Percentiles rank a stretch among this genome's conserved stretches.
phyloP scores from a whole-genome alignment of 2,329 filamentous ascomycete genomes.

The Ustulina deusta region DNA sequence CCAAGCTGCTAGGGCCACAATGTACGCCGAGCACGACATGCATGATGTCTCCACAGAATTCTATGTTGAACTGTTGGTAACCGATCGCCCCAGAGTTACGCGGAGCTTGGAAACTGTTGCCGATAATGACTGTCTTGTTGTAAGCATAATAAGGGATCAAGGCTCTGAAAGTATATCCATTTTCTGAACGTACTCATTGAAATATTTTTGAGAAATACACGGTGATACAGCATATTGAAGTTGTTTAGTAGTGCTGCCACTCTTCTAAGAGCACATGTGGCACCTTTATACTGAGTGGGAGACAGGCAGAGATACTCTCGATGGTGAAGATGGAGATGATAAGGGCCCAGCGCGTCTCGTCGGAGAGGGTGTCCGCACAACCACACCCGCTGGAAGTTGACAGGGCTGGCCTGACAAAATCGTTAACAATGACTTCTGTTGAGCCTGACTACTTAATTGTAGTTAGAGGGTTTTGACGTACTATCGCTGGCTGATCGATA shows the following conservation, averaged over 20 bases:
- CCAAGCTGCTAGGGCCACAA: neutral
- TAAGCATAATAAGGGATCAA: neutral
- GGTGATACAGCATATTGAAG: too few species aligned
- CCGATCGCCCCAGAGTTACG: neutral
- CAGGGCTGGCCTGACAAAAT: neutral
- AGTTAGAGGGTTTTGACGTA: neutral
- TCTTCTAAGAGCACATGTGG: too few species aligned
- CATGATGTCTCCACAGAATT: neutral
- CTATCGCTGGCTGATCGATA: neutral
- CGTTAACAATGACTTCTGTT: neutral
- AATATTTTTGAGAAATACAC: too few species aligned
- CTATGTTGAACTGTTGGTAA: neutral
- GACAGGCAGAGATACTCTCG: neutral
- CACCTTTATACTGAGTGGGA: neutral
- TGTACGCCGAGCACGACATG: neutral
- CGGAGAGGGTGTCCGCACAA: slow-evolving; percentile 22
- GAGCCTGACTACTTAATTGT: neutral
- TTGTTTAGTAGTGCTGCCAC: too few species aligned
- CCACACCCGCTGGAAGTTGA: slow-evolving; percentile 17
- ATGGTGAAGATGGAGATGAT: neutral
- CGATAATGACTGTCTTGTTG: neutral
- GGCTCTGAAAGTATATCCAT: too few species aligned
- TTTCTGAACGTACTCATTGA: too few species aligned
- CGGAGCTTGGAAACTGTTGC: neutral
- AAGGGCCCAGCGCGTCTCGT: neutral